phyloP scores from a whole-genome alignment of 106 monocot genomes.

The Triglochin maritima region DNA sequence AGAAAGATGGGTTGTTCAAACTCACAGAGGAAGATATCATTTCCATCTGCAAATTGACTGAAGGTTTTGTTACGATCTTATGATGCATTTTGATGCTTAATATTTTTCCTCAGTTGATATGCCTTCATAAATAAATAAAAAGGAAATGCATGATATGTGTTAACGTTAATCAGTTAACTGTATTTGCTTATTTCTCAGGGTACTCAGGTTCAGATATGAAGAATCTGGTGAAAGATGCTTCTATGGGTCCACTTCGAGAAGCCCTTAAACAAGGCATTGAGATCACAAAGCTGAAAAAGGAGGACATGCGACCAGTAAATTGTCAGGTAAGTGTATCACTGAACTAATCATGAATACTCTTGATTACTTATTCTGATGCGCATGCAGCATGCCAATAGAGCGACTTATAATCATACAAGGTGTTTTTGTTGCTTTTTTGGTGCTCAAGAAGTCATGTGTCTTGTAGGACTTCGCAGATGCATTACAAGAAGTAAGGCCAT shows the following conservation, averaged over 20 bases:
- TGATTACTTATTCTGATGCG: not conserved
- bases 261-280: conserved; percentile 61
- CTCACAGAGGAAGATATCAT: conserved; percentile 67
- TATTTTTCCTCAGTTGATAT: not conserved
- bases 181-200: conserved; percentile 29
- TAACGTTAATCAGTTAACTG: no score
- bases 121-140: not conserved
- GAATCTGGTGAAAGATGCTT: conserved; percentile 98
- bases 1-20: conserved; percentile 91
- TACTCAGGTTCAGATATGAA: conserved; percentile 98
- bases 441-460: not conserved
- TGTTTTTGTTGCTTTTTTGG: not conserved
- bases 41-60: conserved; percentile 75
- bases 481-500: conserved; percentile 80
- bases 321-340: conserved; percentile 30
- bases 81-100: not conserved
- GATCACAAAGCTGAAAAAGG: conserved; percentile 69
- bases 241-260: conserved; percentile 93
- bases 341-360: not conserved
- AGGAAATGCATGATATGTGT: not conserved
- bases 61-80: conserved; percentile 32
- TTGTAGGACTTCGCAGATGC: conserved; percentile 76
- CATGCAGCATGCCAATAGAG: not conserved
- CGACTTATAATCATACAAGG: not conserved
- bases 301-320: conserved; percentile 70